These are phyloP conservation scores for Phytophthora macrochlamydospora DNA, from an alignment of 352 stramenopile genomes.

Conservation along the genomic window DNA sequence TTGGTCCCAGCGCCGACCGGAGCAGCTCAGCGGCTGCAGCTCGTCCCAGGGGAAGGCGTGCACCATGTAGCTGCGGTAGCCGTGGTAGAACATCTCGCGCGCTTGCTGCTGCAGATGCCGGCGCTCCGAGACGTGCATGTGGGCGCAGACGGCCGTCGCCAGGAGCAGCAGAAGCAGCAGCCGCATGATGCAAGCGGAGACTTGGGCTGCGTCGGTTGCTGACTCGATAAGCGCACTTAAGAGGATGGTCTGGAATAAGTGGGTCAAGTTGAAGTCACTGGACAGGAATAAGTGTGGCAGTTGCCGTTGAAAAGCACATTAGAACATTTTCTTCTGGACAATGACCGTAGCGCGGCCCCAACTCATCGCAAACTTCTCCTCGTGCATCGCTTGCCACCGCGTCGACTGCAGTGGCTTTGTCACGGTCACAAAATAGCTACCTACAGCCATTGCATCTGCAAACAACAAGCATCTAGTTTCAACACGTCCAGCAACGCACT, in stretches of 20 bases:
- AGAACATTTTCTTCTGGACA: slow-evolving; percentile 69
- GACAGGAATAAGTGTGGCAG: not conserved
- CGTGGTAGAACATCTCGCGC: slow-evolving; percentile 90
- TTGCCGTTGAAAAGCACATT: not conserved
- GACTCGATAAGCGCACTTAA: not conserved
- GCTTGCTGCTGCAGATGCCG: slow-evolving; percentile 74
- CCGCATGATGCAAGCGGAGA: slow-evolving; percentile 9
- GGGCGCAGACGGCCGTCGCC: slow-evolving; percentile 11
- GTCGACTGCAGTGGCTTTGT: slow-evolving; percentile 63
- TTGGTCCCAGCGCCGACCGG: slow-evolving; percentile 76
- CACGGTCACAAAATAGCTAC: slow-evolving; percentile 65
- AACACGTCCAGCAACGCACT: not conserved
- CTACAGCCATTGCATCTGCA: slow-evolving; percentile 48
- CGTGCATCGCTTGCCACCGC: slow-evolving; percentile 60
- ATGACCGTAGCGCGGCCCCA: slow-evolving; percentile 68
- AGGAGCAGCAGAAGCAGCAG: slow-evolving; percentile 22
- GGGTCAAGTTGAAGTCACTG: not conserved
- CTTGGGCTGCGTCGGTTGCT: too few relatives aligned
- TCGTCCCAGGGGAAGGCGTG: slow-evolving; percentile 90
- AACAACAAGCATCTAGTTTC: slow-evolving; percentile 1
- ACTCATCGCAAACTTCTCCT: slow-evolving; percentile 73
- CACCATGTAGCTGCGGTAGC: slow-evolving; percentile 87
- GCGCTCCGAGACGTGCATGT: slow-evolving; percentile 77
- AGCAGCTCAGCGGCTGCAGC: slow-evolving; percentile 84
- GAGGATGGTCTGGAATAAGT: not conserved